Percentiles rank a stretch among this genome's conserved stretches.
These are phyloP conservation scores for Talaromyces nanjingensis DNA, from an alignment of 495 filamentous ascomycete genomes.

Conservation along the genomic window DNA sequence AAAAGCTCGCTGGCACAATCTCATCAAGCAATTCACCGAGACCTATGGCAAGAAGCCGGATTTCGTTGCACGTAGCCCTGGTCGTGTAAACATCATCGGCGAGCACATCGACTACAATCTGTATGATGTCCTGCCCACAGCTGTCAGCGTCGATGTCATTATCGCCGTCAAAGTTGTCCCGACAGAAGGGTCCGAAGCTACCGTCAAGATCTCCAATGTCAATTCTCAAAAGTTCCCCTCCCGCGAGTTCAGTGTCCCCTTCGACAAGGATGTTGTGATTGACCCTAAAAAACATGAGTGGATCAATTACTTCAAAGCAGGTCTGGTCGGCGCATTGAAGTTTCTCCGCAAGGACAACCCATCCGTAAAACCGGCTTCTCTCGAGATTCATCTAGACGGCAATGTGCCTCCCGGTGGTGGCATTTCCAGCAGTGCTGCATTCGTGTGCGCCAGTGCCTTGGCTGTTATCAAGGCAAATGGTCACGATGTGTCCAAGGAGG, in stretches of 20 bases:
- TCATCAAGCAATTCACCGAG: slow-evolving; percentile 65
- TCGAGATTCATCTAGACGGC: slow-evolving; percentile 86
- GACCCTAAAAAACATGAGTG: slow-evolving; percentile 82
- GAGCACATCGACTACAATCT: slow-evolving; percentile 99
- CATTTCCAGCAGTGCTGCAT: slow-evolving; percentile 87
- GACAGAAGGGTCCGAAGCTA: slow-evolving; percentile 29
- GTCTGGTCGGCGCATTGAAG: slow-evolving; percentile 72
- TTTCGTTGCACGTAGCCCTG: slow-evolving; percentile 85
- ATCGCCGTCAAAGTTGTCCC: slow-evolving; percentile 68
- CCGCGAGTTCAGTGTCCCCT: slow-evolving; percentile 66
- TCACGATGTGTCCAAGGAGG: slow-evolving; percentile 77
- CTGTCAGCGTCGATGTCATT: slow-evolving; percentile 82
- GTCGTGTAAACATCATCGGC: slow-evolving; percentile 95
- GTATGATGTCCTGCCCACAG: slow-evolving; percentile 93
- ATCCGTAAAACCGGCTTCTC: slow-evolving; percentile 51
- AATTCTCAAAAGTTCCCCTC: slow-evolving; percentile 66
- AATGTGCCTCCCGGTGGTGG: slow-evolving; percentile 88
- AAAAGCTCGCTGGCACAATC: slow-evolving; percentile 58
- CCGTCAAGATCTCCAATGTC: slow-evolving; percentile 70
- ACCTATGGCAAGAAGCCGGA: slow-evolving; percentile 64
- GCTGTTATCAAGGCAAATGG: slow-evolving; percentile 86
- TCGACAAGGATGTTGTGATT: slow-evolving; percentile 64
- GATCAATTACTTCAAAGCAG: slow-evolving; percentile 98
- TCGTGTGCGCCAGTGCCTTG: slow-evolving; percentile 84
- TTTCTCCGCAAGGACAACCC: slow-evolving; percentile 52